Base-by-base conservation (phyloP, 495 filamentous ascomycete genomes). In the Acidomyces sp. region DNA sequence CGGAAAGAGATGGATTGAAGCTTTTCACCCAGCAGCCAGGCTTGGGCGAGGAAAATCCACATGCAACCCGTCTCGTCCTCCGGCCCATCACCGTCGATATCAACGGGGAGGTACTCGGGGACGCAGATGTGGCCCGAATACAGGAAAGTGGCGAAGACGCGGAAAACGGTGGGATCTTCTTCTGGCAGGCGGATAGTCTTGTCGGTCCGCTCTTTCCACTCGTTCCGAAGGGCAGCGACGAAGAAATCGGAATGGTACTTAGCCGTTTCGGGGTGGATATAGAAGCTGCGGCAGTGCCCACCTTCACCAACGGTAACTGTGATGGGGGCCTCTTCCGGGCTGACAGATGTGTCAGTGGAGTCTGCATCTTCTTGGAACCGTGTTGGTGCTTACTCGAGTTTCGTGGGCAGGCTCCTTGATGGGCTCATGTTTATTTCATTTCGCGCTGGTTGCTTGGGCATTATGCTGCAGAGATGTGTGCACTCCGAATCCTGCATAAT, bases 211-310 rank as follows among this genome's bases (percentile, higher is more conserved):
- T 52, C 49, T 16, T 34, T 37, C 34, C 37, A 52, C 13, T 15
- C 4, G 5, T 33, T 31, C 31, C 34, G 24, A 3, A 51, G 26
- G 2, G 48, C 48, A 2, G 43, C 43, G 2, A 28, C 33, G 44
- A 51, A 51, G 34, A 32, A 51, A 4, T 43, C 28, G 20, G 43
- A 47, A 13, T 45, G 34, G 5, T 30, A 25, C 16, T n/a, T 11
- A 3, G 47, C 25, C n/a, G 34, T 15, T 11, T 34, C 23, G 35
- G 22, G 22, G 39, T 51, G 38, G 31, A 51, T 20, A 13, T 34
- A 11, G 43, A 48, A 51, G 26, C 26, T 28, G 7, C 13, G 7
- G 7, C 7, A 28, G 13, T 28, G 7, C 7, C 7, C 26, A 28
- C 26, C 26, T 13, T 7, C 13, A 7, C 26, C 26, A 7, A 28